Base-by-base conservation (phyloP, 176 grass and related monocot genomes). In the Avena atlantica region DNA sequence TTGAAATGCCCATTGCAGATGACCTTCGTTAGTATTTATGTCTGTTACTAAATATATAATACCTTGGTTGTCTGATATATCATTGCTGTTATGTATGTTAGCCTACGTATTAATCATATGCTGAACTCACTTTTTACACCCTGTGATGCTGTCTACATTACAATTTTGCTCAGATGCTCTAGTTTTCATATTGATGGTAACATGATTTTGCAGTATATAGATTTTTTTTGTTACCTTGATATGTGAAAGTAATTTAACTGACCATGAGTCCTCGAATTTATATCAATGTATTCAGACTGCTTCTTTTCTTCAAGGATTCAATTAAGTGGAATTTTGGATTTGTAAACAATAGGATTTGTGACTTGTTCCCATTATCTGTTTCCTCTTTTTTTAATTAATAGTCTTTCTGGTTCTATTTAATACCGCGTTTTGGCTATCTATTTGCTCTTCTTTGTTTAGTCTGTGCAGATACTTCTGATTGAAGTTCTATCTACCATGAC, bases 51-150 rank as follows among this genome's bases (percentile, higher is more conserved):
- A 55, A 27, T 76, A 15, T 75, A 1, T 51, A 50, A 74, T 56
- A 55, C 21, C 29, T 85, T 42, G 45, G 66, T 85, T 29, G 23
- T 85, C 59, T 85, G 44, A 63, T 37, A 72, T 34, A 51, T 14
- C 19, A 50, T 62, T 72, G 1, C 0, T 9, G 20, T 77, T 51
- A 0, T 42, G 40, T 82, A 83, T 78, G 12, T 55, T 47, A 12
- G 31, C 5, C 2, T 66, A 49, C 4, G 12, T 23, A 71, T 16
- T 60, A 27, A 51, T 61, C 5, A 20, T 50, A 8, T 53, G 16
- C 37, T 37, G 29, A 81, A 59, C 37, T 14, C 83, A 11, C 40
- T 6, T 24, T 58, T 83, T 44, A 66, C 31, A 82, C 58, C 9
- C 25, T 75, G 6, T 52, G 15, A n/a, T 81, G 4, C 24, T 64